Conservation (phyloP, 2,329 filamentous ascomycete species). For the Xylaria sp. region DNA sequence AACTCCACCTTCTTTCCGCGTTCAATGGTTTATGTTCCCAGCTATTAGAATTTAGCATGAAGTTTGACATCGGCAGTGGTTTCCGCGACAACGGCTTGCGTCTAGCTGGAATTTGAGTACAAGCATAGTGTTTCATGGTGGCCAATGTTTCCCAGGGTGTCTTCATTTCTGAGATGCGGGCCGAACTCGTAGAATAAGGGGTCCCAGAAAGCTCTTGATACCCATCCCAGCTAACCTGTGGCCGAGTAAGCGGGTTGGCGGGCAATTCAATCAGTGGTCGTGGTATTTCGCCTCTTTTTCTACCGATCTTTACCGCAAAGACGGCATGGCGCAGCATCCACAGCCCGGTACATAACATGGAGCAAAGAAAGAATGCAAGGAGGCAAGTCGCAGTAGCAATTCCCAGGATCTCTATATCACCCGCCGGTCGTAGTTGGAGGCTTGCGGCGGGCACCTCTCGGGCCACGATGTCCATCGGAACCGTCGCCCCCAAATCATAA, state of each 20-base stretch:
- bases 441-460: slow-evolving; percentile 21
- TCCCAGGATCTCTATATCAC: slow-evolving; percentile 30
- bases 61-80: not conserved
- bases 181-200: not conserved
- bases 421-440: slow-evolving; percentile 23
- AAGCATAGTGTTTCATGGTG: slow-evolving; percentile 16
- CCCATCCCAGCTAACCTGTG: not conserved
- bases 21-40: slow-evolving; percentile 20
- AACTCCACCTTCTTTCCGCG: slow-evolving; percentile 25
- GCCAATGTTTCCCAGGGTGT: not conserved
- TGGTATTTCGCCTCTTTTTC: not conserved
- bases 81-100: slow-evolving; percentile 23
- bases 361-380: slow-evolving; percentile 29
- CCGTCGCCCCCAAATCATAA: not conserved
- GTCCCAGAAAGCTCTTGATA: not conserved
- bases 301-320: not conserved
- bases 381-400: slow-evolving; percentile 33
- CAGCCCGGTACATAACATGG: slow-evolving; percentile 21
- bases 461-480: slow-evolving; percentile 4
- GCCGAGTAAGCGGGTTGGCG: not conserved
- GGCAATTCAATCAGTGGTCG: slow-evolving; percentile 6
- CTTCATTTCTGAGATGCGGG: slow-evolving; percentile 9
- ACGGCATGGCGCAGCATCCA: not conserved
- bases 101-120: slow-evolving; percentile 20
- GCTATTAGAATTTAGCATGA: slow-evolving; percentile 3